phyloP scores from a whole-genome alignment of 2,329 filamentous ascomycete genomes.

The Venturia oleaginea region DNA sequence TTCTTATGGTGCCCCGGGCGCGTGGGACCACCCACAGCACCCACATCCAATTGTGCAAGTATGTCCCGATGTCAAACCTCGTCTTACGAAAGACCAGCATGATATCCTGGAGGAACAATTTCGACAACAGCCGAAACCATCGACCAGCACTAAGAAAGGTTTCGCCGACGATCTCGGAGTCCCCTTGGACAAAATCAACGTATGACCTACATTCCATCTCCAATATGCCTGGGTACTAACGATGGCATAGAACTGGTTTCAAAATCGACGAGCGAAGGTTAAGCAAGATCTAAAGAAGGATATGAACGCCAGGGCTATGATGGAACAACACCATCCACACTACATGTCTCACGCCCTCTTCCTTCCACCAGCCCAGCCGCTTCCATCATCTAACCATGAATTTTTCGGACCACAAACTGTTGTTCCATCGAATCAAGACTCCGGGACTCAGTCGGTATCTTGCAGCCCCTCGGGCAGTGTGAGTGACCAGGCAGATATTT shows the following conservation, averaged over 20 bases:
- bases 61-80: constrained; percentile 12
- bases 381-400: background rate
- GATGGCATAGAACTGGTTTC: constrained; percentile 41
- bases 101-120: constrained; percentile 43
- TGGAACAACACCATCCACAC: constrained; percentile 15
- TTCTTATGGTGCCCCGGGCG: background rate
- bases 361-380: background rate
- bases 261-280: constrained; percentile 43
- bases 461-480: background rate
- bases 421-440: background rate
- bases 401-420: background rate
- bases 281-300: constrained; percentile 45
- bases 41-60: constrained; percentile 8
- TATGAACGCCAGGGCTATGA: constrained; percentile 21
- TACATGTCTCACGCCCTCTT: background rate
- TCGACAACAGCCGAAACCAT: constrained; percentile 40
- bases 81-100: constrained; percentile 43
- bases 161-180: constrained; percentile 40
- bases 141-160: constrained; percentile 40
- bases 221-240: constrained; percentile 23
- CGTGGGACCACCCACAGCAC: constrained; percentile 2
- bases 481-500: background rate
- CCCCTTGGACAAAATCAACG: constrained; percentile 45
- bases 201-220: constrained; percentile 21
- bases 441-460: background rate